A percentile compares a stretch with the other conserved stretches of the same genome.
phyloP scores from a whole-genome alignment of 805 yeast genomes.

The Hemisphaericaspora nanyangensis region DNA sequence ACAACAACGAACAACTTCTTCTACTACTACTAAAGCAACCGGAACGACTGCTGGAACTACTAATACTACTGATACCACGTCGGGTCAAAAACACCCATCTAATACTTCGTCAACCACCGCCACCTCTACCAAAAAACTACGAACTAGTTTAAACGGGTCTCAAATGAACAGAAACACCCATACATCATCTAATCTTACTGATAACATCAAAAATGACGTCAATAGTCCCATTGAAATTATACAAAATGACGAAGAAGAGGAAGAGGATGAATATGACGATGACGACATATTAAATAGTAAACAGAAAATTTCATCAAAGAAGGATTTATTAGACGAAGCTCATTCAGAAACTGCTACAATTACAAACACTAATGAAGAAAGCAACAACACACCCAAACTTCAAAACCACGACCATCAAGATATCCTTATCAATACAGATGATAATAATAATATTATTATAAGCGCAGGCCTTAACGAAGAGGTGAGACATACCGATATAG shows the following conservation, averaged over 20 bases:
- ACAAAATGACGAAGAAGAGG: slow-evolving; percentile 2
- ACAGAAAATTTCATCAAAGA: slow-evolving; percentile 10
- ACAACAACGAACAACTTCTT: slow-evolving; percentile 15
- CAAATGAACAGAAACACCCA: neutral
- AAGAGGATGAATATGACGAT: slow-evolving; percentile 1
- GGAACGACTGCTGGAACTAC: neutral
- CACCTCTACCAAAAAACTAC: neutral
- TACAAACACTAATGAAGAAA: slow-evolving; percentile 31
- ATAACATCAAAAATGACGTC: neutral
- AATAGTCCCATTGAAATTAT: neutral
- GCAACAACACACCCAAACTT: slow-evolving; percentile 15
- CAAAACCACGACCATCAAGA: neutral
- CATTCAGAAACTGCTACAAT: slow-evolving; percentile 41
- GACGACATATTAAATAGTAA: slow-evolving; percentile 3
- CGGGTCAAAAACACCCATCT: no score
- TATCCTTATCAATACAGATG: neutral
- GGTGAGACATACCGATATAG: slow-evolving; percentile 1
- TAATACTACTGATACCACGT: neutral
- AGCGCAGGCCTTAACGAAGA: neutral
- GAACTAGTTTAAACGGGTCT: neutral
- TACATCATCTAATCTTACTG: neutral
- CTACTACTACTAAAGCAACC: slow-evolving; percentile 3
- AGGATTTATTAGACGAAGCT: slow-evolving; percentile 29
- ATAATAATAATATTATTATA: slow-evolving; percentile 1
- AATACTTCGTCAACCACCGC: neutral